Conservation (phyloP, 306 rosid species). For the Cucumis hystrix region DNA sequence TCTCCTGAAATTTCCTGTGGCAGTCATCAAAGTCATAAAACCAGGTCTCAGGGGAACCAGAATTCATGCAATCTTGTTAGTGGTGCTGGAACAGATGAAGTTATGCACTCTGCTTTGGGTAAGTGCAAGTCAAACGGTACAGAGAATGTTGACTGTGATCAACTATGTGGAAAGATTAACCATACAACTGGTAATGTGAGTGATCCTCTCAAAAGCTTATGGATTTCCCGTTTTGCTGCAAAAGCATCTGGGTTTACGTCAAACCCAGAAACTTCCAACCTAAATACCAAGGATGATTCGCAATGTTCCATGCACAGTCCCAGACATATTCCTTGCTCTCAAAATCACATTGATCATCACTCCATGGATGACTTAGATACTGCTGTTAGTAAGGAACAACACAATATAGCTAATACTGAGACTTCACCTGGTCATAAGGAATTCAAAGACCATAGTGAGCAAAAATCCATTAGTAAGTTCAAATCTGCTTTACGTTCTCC, state of each 20-base stretch:
- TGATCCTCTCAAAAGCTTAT: conserved; percentile 32
- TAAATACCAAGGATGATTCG: conserved; percentile 17
- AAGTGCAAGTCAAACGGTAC: conserved; percentile 24
- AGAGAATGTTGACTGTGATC: conserved; percentile 22
- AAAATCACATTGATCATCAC: conserved; percentile 14
- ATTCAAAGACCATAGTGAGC: conserved; percentile 18
- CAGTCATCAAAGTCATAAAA: conserved; percentile 27
- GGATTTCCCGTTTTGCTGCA: conserved; percentile 62
- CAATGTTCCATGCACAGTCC: conserved; percentile 19
- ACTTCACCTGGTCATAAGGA: conserved; percentile 13
- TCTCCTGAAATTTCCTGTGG: conserved; percentile 16
- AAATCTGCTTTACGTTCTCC: conserved; percentile 9
- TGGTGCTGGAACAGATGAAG: conserved; percentile 19
- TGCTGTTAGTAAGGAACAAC: conserved; percentile 19
- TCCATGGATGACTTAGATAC: conserved; percentile 13
- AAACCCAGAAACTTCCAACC: conserved; percentile 13
- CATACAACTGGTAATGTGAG: conserved; percentile 14
- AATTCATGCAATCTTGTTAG: conserved; percentile 5
- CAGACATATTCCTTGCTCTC: conserved; percentile 13
- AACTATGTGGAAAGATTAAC: conserved; percentile 20
- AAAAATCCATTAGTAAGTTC: conserved; percentile 11
- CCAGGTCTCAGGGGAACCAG: conserved; percentile 17
- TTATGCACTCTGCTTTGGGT: conserved; percentile 26
- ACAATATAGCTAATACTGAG: conserved; percentile 15
- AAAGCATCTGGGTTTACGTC: conserved; percentile 22